These are phyloP conservation scores for Alternaria ethzedia DNA, from an alignment of 2,329 filamentous ascomycete genomes.

Conservation along the genomic window DNA sequence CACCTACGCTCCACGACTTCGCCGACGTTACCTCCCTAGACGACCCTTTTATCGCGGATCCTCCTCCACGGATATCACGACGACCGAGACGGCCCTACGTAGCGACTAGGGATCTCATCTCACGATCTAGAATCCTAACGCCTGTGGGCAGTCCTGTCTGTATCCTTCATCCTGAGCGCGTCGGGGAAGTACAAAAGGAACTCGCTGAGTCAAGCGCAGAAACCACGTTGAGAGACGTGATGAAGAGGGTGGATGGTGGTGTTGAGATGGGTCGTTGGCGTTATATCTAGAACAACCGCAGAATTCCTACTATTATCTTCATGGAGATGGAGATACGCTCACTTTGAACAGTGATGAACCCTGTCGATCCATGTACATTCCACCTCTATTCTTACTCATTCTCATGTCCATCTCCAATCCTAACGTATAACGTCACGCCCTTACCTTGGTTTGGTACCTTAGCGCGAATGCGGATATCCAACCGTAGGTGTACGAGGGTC, in stretches of 20 bases:
- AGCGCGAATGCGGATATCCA: background rate
- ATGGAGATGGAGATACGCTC: background rate
- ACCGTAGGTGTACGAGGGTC: background rate
- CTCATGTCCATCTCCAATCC: background rate
- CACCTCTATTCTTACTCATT: background rate
- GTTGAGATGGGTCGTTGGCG: background rate
- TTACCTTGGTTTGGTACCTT: background rate
- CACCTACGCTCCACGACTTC: background rate
- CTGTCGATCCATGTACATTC: no score
- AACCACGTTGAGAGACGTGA: background rate
- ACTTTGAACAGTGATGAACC: background rate
- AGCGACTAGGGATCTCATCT: conserved; percentile 6
- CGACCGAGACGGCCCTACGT: background rate
- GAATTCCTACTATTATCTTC: background rate
- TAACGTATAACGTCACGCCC: background rate
- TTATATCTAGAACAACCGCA: background rate
- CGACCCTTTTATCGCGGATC: background rate
- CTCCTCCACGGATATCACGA: background rate
- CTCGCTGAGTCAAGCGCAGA: background rate
- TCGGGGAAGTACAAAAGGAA: background rate
- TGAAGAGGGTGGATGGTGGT: background rate
- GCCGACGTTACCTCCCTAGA: background rate
- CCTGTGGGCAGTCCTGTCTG: background rate
- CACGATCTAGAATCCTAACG: background rate
- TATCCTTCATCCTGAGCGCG: background rate